Evolutionary conservation across 768 basidiomycete species (phyloP).

Genomic region (Mycena alexandri): DNA sequence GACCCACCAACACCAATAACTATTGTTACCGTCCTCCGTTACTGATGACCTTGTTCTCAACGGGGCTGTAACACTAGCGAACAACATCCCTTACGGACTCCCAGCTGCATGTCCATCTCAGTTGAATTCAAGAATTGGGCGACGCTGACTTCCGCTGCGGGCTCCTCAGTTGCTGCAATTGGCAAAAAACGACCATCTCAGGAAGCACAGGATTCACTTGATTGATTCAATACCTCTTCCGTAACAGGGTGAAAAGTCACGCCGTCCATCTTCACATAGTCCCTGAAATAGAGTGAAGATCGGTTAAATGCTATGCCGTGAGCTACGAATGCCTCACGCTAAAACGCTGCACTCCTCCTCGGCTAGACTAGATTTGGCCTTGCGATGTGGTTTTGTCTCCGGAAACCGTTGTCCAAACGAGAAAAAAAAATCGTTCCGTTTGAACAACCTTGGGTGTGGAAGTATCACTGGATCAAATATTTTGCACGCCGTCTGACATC

Average conservation of each 20-base stretch:
- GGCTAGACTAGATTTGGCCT: too few species aligned
- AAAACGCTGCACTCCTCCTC: too few species aligned
- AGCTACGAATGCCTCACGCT: constrained; percentile 1
- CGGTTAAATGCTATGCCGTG: constrained; percentile 19
- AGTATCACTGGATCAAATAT: constrained; percentile 2
- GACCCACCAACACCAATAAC: constrained; percentile 26
- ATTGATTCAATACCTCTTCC: not conserved
- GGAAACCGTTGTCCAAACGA: not conserved
- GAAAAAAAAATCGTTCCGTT: not conserved
- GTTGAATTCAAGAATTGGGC: not conserved
- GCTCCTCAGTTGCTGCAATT: too few species aligned
- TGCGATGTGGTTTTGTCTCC: not conserved
- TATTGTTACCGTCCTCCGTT: not conserved
- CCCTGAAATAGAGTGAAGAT: constrained; percentile 1
- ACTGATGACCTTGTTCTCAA: constrained; percentile 13
- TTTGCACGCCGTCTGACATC: not conserved
- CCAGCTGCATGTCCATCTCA: not conserved
- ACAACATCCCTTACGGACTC: not conserved
- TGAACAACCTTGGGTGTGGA: not conserved
- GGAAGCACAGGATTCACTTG: not conserved
- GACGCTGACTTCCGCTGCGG: too few species aligned
- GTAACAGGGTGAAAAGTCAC: not conserved
- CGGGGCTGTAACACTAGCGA: constrained; percentile 1
- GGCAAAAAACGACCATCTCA: too few species aligned
- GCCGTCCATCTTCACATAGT: not conserved